phyloP scores from a whole-genome alignment of 2,329 filamentous ascomycete genomes.

The Bisporella sp. region DNA sequence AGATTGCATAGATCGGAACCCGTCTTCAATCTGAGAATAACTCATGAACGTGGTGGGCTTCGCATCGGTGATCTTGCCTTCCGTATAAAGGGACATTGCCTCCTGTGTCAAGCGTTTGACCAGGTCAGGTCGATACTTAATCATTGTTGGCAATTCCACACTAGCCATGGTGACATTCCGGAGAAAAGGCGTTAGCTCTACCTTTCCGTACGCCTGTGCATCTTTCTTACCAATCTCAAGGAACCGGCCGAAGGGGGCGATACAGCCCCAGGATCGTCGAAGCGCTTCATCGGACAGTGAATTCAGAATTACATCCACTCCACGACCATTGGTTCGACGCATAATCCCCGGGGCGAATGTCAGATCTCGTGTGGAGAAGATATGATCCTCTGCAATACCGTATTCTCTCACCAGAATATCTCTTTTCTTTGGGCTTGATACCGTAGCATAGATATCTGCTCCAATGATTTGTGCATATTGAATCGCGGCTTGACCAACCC shows the following conservation, averaged over 20 bases:
- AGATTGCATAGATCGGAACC: neutral
- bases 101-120: neutral
- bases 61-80: neutral
- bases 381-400: conserved; percentile 6
- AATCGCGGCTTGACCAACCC: conserved; percentile 27
- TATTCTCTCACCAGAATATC: conserved; percentile 11
- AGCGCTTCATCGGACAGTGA: neutral
- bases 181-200: neutral
- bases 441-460: conserved; percentile 23
- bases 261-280: neutral
- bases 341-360: conserved; percentile 20
- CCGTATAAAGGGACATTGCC: neutral
- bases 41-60: neutral
- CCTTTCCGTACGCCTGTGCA: neutral
- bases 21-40: neutral
- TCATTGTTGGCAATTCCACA: neutral
- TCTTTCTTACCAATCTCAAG: neutral
- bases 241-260: neutral
- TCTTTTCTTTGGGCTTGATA: conserved; percentile 5
- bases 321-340: conserved; percentile 12
- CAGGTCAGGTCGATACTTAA: neutral
- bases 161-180: neutral
- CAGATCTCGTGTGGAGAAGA: conserved; percentile 5
- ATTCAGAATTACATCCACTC: conserved; percentile 1
- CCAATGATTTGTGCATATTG: conserved; percentile 20